Conservation (phyloP, 2,329 filamentous ascomycete genomes). For the Zelopaecilomyces penicillatus region DNA sequence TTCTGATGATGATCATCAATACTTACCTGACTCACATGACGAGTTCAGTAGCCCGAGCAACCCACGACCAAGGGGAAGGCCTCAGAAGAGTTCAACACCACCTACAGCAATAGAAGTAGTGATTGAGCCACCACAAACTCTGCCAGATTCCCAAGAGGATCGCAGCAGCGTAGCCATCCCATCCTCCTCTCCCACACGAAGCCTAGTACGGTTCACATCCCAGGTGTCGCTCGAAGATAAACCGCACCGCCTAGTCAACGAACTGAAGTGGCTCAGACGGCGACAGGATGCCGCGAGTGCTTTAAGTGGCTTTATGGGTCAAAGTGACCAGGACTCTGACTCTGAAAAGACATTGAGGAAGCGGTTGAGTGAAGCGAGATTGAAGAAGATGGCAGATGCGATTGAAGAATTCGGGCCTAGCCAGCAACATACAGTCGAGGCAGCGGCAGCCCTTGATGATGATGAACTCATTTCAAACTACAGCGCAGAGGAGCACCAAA, state of each 20-base stretch:
- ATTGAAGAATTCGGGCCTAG: too few relatives aligned
- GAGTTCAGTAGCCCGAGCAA: neutral
- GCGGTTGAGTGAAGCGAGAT: too few relatives aligned
- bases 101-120: neutral
- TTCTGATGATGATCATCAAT: too few relatives aligned
- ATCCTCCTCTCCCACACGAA: conserved; percentile 5
- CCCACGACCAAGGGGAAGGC: neutral
- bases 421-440: too few relatives aligned
- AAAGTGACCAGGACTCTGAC: too few relatives aligned
- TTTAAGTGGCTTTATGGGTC: too few relatives aligned
- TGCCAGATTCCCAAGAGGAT: neutral
- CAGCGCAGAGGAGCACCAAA: conserved; percentile 1
- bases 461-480: neutral
- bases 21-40: neutral
- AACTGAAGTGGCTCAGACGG: conserved; percentile 2
- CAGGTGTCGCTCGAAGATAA: conserved; percentile 2
- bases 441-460: neutral
- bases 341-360: too few relatives aligned
- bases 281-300: too few relatives aligned
- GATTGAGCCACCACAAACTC: neutral
- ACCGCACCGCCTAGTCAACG: neutral
- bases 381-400: too few relatives aligned
- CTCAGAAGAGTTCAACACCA: neutral
- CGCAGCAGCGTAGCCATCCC: neutral
- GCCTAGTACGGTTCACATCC: neutral